phyloP scores from a whole-genome alignment of 768 basidiomycete genomes.

The Pulveroboletus sp. region DNA sequence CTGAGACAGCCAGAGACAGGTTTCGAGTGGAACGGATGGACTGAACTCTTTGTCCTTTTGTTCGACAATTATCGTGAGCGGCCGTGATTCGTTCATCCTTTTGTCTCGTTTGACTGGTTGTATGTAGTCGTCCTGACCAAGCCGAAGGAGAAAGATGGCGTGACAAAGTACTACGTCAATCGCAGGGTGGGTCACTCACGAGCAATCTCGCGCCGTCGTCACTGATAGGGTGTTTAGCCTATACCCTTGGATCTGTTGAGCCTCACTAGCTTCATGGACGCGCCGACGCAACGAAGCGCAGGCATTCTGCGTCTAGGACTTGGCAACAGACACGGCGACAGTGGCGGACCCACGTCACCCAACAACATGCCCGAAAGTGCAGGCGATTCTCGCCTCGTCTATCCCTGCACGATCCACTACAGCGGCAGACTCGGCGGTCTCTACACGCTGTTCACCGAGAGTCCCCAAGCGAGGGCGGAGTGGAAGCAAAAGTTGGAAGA shows the following conservation, averaged over 20 bases:
- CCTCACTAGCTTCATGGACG: slow-evolving; percentile 78
- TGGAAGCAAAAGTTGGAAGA: slow-evolving; percentile 92
- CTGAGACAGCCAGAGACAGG: slow-evolving; percentile 86
- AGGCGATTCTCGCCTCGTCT: slow-evolving; percentile 71
- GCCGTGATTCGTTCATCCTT: no score
- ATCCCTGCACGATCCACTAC: slow-evolving; percentile 86
- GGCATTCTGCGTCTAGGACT: slow-evolving; percentile 66
- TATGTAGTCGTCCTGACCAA: slow-evolving; percentile 84
- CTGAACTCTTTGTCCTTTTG: slow-evolving; percentile 82
- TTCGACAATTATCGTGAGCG: slow-evolving; percentile 92
- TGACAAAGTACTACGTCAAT: slow-evolving; percentile 75
- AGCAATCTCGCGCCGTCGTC: neutral
- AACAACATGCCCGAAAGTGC: slow-evolving; percentile 36
- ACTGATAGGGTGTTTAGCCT: slow-evolving; percentile 48
- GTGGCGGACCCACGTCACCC: slow-evolving; percentile 22
- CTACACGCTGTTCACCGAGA: slow-evolving; percentile 85
- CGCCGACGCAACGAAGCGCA: slow-evolving; percentile 67
- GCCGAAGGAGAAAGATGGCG: slow-evolving; percentile 69
- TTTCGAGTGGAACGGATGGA: slow-evolving; percentile 86
- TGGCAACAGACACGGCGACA: slow-evolving; percentile 34
- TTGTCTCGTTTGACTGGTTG: slow-evolving; percentile 10
- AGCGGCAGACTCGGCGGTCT: slow-evolving; percentile 84
- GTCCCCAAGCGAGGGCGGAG: slow-evolving; percentile 65
- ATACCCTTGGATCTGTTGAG: slow-evolving; percentile 90
- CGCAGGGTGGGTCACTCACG: slow-evolving; percentile 53